Evolutionary conservation across 2,329 filamentous ascomycete genomes (phyloP).

Genomic region (Gremmenia infestans): DNA sequence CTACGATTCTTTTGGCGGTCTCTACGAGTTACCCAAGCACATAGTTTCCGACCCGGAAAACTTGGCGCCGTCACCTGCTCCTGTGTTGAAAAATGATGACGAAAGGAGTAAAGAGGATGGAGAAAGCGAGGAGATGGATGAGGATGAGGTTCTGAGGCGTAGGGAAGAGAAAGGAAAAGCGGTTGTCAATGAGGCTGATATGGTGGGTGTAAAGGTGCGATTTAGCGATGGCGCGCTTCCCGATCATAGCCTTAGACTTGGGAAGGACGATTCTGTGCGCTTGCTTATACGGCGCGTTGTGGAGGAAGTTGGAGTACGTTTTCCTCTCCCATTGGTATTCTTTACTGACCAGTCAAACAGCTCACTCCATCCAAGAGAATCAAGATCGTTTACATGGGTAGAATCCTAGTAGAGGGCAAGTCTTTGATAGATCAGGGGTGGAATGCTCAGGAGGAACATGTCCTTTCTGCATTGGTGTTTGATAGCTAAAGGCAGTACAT

Average conservation of each 20-base stretch:
- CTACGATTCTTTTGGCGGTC: slow-evolving; percentile 66
- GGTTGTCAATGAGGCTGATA: slow-evolving; percentile 21
- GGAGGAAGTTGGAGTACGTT: slow-evolving; percentile 57
- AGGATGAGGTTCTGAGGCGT: slow-evolving; percentile 42
- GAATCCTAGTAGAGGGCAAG: slow-evolving; percentile 64
- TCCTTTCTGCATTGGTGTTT: slow-evolving; percentile 69
- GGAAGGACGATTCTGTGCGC: slow-evolving; percentile 58
- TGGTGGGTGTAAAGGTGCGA: slow-evolving; percentile 23
- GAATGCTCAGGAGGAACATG: slow-evolving; percentile 57
- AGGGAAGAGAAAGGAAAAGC: slow-evolving; percentile 41
- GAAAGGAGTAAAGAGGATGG: slow-evolving; percentile 21
- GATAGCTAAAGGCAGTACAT: slow-evolving; percentile 5
- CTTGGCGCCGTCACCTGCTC: slow-evolving; percentile 31
- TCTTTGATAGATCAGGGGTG: slow-evolving; percentile 68
- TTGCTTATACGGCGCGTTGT: slow-evolving; percentile 58
- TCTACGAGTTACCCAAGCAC: slow-evolving; percentile 64
- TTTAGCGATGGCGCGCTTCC: slow-evolving; percentile 43
- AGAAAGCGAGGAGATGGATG: slow-evolving; percentile 23
- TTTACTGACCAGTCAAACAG: slow-evolving; percentile 29
- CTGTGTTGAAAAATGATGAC: slow-evolving; percentile 29
- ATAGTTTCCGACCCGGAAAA: slow-evolving; percentile 65
- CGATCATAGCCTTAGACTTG: slow-evolving; percentile 57
- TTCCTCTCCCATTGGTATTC: neutral
- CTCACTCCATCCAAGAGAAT: slow-evolving; percentile 55
- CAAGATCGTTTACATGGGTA: slow-evolving; percentile 75